Evolutionary conservation across 495 filamentous ascomycete genomes (phyloP), one percentile per base, ranked within the genome.

Genomic region (Friedmanniomyces endolithicus): DNA sequence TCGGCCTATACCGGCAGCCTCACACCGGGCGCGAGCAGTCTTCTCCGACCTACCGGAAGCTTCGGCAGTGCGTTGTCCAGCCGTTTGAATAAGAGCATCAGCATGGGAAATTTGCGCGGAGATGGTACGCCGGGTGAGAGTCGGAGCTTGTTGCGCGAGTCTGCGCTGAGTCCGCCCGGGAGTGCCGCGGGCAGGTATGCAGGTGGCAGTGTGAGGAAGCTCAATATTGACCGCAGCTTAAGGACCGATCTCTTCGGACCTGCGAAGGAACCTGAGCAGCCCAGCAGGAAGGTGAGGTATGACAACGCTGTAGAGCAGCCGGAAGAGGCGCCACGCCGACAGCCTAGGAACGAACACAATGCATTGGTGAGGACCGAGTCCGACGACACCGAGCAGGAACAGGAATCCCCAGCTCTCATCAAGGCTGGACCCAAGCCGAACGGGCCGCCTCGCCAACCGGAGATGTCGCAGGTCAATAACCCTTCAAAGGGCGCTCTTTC

Each of bases 141-240:
- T 20, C 87, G 95, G 60, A 95, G 89, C 64, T 81, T 96, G 48
- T 75, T 97, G 23, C 78, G 83, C 3, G 88, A 90, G 0, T 88
- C 87, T 31, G 87, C 92, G 1, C 86, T 97, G 67, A 86, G 88
- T 19, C 75, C 82, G 24, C 81, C 77, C 57, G 74, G 78, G 29
- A 55, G 43, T n/a, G 76, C 80, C 27, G 27, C 27, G 27, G 9
- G 27, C 29, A 76, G 79, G 43, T 80, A 76, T 11, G 80, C 72
- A 54, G 72, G 73, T 33, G 80, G 81, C 29, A 87, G 78, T 64
- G 71, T 96, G 63, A 95, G 95, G 74, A 87, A 85, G 59, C 76
- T 98, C 48, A 82, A 88, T 29, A 95, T 98, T 64, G 87, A 95
- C 62, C 84, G 86, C 53, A 85, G 82, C 59, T 72, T 97, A 65